Evolutionary conservation across 306 rosid genomes (phyloP), one percentile per base, ranked within the genome.

Genomic region (Elaeagnus macrophylla): DNA sequence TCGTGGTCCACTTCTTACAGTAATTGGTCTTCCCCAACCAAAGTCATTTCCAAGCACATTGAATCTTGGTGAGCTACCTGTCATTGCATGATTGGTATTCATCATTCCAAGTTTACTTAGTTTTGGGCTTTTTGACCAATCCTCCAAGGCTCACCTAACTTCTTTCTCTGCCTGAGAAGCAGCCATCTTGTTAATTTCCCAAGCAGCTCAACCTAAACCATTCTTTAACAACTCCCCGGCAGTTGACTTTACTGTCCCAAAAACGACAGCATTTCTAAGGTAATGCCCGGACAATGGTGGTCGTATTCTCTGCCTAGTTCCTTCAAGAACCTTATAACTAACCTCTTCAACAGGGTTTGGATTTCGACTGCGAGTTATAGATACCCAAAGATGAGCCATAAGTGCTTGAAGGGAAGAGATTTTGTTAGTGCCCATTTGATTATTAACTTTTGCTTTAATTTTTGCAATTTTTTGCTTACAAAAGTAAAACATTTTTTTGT

Each of bases 21-120:
- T 79, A 35, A 77, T 40, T 1, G 76, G 79, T 64, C 53, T 74
- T 7, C 79, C 79, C 75, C 71, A 68, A 12, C 79, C 79, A 12
- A 77, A 77, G 47, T 77, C 76, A 54, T 69, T 72, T 7, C 76
- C 64, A 12, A 72, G 72, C 39, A 77, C 42, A 49, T 72, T 13
- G 44, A 77, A 77, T 53, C 82, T 17, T 0, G 75, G 82, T 5
- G 82, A 77, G 58, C 76, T 69, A 9, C 79, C 61, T 0, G 43
- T 48, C 45, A 76, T 60, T 9, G 5, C 0, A 15, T 11, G 9
- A 49, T 15, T 49, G 5, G 32, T 32, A 6, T 2, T 49, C 12
- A 5, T 5, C 6, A 7, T 16, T 7, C 16, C 32, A 45, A 45
- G 49, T 10, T 7, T 1, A 3, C 9, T 0, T 40, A 74, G 1